These are phyloP conservation scores for Amanita phalloides DNA, from an alignment of 768 basidiomycete genomes.

Conservation along the genomic window DNA sequence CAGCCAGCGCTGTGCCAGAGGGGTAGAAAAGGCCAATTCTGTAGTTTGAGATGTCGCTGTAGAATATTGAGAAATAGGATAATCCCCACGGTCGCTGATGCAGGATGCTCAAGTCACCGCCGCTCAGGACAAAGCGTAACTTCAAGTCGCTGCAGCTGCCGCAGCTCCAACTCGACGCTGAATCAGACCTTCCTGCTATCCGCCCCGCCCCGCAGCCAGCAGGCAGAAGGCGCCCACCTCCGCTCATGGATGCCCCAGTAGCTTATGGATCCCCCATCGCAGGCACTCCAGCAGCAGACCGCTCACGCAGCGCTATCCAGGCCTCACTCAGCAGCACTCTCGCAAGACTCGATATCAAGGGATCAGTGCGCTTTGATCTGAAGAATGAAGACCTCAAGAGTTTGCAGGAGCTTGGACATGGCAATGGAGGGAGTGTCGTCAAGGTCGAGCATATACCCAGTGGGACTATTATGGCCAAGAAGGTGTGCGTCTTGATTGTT, in stretches of 20 bases:
- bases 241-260: constrained; percentile 42
- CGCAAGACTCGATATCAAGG: constrained; percentile 80
- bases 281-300: constrained; percentile 37
- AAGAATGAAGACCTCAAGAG: constrained; percentile 86
- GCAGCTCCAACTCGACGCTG: neutral
- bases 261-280: neutral
- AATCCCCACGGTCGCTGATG: neutral
- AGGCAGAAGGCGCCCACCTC: constrained; percentile 66
- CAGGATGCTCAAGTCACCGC: constrained; percentile 11
- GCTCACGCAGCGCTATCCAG: constrained; percentile 54
- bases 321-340: constrained; percentile 73
- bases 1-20: too few relatives aligned
- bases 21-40: too few relatives aligned
- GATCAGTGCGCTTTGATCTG: constrained; percentile 66
- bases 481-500: constrained; percentile 39
- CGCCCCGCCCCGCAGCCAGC: constrained; percentile 8
- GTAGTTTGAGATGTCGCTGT: too few relatives aligned
- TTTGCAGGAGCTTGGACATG: constrained; percentile 84
- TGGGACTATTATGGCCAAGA: constrained; percentile 94
- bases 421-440: constrained; percentile 96
- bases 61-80: too few relatives aligned
- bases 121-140: constrained; percentile 85
- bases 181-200: neutral
- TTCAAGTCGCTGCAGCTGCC: constrained; percentile 75
- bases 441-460: constrained; percentile 90